These are phyloP conservation scores for Populus tremula DNA, from an alignment of 345 rosid species.

Conservation along the genomic window DNA sequence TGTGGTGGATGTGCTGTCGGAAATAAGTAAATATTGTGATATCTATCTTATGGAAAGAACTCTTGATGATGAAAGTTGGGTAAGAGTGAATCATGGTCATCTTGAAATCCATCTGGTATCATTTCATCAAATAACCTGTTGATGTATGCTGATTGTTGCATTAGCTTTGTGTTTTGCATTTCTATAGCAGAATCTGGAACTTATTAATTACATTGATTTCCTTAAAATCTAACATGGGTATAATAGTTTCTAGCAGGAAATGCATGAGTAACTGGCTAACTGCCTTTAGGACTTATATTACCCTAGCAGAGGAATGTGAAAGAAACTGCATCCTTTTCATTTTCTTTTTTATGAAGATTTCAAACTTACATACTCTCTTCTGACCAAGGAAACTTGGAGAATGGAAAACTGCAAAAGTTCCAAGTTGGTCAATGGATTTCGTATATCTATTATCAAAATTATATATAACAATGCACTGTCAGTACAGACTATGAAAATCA, in stretches of 20 bases:
- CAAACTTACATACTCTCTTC: background rate
- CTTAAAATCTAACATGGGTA: no score
- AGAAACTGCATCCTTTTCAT: background rate
- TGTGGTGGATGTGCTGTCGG: background rate
- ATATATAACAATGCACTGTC: background rate
- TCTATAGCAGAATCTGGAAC: no score
- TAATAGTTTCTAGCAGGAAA: no score
- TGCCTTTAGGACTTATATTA: no score
- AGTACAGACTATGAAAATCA: background rate
- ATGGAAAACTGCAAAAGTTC: background rate
- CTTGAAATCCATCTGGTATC: background rate
- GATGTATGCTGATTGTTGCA: no score
- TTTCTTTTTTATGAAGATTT: background rate
- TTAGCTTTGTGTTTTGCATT: no score
- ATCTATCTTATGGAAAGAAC: background rate
- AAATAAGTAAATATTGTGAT: background rate
- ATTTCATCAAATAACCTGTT: no score
- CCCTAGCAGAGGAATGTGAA: background rate
- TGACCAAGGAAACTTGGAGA: background rate
- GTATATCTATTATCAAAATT: background rate
- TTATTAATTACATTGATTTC: no score
- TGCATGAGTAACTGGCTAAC: no score
- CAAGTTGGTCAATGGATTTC: background rate
- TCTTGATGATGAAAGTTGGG: background rate
- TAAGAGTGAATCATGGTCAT: background rate